Evolutionary conservation across 1,284 basidiomycete genomes (phyloP), one percentile per base, ranked within the genome.

Genomic region (Trichosporon ovoides): DNA sequence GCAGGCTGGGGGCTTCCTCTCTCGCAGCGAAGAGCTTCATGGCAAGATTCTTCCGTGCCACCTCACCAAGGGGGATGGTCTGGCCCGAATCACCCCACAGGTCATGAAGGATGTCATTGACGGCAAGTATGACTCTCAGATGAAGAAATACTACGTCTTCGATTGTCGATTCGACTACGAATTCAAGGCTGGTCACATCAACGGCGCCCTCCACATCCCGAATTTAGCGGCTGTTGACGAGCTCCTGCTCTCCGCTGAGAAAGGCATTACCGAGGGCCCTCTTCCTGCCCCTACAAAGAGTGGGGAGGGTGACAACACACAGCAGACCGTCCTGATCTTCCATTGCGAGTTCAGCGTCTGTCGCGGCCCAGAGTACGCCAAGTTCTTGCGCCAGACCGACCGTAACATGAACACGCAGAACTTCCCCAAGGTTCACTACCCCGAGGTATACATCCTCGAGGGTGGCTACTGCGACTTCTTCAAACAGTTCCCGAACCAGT

Each of bases 161-260:
- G 95, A 99, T 79, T 98, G 96, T 76, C 89, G 95, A 28, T 99
- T 98, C 76, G 91, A 92, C 65, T 99, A 97, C 73, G 96, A 99
- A 79, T 97, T 88, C 75, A 82, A 84, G 52, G 95, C 95, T 12
- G 96, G 95, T 0, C 95, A 98, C 78, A 86, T 98, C 61, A 84
- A 84, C 5, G 89, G 92, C 16, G 94, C 96, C 2, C 81, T 94
- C 75, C 98, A 98, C 74, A 84, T 98, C 69, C 90, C 89, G 72
- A 90, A 86, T 16, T 85, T 87, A 12, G 78, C 83, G 36, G 85
- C 84, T 52, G 84, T 97, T 28, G 91, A 96, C 70, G 85, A 88
- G 38, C 82, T 91, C 56, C 79, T 98, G 38, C 83, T 97, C 24
- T 81, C 84, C 14, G 75, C 76, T 70, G 69, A 69, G 3, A 57